Evolutionary conservation across 148 eudicot species (phyloP).

Genomic region (Rhododendron molle): DNA sequence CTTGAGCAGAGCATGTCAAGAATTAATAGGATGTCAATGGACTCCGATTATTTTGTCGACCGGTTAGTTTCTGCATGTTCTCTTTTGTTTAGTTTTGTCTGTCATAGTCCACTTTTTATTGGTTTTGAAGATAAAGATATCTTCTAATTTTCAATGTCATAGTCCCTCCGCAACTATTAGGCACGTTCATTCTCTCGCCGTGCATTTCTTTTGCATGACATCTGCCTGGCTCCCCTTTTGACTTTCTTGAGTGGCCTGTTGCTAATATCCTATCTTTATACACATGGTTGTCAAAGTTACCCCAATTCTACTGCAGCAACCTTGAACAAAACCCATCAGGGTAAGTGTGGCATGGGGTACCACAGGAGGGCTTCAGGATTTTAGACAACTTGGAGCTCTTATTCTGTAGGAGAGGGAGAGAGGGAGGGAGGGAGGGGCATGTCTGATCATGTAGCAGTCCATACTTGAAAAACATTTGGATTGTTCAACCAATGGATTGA

Average conservation of each 20-base stretch:
- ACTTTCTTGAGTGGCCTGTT: background rate
- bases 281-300: background rate
- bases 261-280: background rate
- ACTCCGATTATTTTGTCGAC: conserved; percentile 93
- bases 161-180: background rate
- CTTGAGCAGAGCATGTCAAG: conserved; percentile 99
- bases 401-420: background rate
- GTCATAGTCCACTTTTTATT: background rate
- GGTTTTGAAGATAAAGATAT: background rate
- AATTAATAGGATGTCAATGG: conserved; percentile 95
- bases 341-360: background rate
- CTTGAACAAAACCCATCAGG: background rate
- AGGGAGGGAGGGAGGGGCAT: background rate
- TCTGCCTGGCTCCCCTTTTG: background rate
- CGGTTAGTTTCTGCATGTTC: conserved; percentile 41
- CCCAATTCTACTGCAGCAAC: background rate
- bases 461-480: background rate
- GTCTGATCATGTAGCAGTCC: background rate
- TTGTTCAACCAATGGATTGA: background rate
- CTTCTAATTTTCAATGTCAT: background rate
- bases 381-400: background rate
- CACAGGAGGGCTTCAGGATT: background rate
- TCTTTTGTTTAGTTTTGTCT: background rate
- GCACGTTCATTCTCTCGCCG: background rate
- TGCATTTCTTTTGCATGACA: background rate